Evolutionary conservation across 306 rosid genomes (phyloP).

Genomic region (Vicia faba): DNA sequence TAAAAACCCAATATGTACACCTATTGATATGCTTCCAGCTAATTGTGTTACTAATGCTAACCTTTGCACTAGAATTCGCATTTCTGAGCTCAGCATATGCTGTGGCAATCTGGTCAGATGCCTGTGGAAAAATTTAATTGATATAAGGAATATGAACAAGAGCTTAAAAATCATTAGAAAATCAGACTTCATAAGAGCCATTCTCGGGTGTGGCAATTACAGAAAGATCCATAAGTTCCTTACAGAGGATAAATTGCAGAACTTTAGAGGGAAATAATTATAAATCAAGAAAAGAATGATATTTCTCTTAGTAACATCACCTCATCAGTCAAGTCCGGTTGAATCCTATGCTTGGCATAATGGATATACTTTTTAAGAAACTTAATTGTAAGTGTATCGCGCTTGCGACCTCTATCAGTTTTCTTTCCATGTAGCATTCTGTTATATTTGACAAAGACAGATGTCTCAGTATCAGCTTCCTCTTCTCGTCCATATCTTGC

Average conservation of each 20-base stretch:
- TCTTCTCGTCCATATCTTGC: conserved; percentile 85
- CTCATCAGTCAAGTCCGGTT: conserved; percentile 96
- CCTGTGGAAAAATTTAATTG: conserved; percentile 52
- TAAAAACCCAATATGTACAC: conserved; percentile 19
- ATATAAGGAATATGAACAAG: conserved; percentile 1
- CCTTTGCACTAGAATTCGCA: conserved; percentile 79
- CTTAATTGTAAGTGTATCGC: conserved; percentile 84
- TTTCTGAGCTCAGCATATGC: conserved; percentile 96
- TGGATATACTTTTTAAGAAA: conserved; percentile 95
- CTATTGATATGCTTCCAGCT: conserved; percentile 11
- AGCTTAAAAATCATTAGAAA: conserved; percentile 26
- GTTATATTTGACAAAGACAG: conserved; percentile 88
- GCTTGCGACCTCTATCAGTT: conserved; percentile 64
- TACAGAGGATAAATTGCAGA: not conserved
- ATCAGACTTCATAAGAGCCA: conserved; percentile 15
- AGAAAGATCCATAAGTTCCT: conserved; percentile 1
- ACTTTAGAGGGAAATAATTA: not conserved
- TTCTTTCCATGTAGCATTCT: conserved; percentile 93
- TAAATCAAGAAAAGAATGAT: conserved; percentile 15
- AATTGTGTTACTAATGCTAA: conserved; percentile 34
- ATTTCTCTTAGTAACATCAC: conserved; percentile 42
- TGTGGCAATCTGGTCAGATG: conserved; percentile 90
- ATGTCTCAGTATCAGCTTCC: conserved; percentile 69
- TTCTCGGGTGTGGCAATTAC: conserved; percentile 21
- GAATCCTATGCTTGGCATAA: conserved; percentile 98